Base-by-base conservation (phyloP, 2,329 filamentous ascomycete genomes). In the Alternaria alternata region DNA sequence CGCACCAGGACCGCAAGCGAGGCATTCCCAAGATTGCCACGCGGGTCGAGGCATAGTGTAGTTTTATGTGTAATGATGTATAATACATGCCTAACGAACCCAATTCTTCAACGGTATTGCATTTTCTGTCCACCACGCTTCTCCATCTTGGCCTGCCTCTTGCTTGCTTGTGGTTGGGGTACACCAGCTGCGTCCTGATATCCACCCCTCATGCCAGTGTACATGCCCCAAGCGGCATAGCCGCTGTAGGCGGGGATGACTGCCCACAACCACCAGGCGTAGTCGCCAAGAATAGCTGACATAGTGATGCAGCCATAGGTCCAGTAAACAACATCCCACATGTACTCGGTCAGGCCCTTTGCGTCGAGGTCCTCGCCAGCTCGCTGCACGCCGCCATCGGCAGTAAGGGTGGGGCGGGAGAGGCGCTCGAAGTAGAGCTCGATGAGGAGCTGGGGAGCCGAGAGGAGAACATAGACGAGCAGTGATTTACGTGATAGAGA, bases 311-410 rank as follows among this genome's bases (percentile, higher is more conserved):
- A 91, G 11, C 87, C 89, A 89, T 94, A 97, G 0, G 93, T 97
- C 82, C 96, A 93, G 87, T 97, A 98, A 54, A 97, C 83, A 51
- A 97, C 87, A 81, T 99, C 95, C 86, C 96, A 99, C 91, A 98
- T 92, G 83, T 96, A 98, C 81, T 97, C 95, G 11, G 94, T 98
- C 82, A 99, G 81, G 5, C 95, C 95, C 34, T 90, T 86, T 9
- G 93, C 92, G 54, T 91, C 88, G 52, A 99, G 87, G 78, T 99
- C 95, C 77, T 98, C 94, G 43, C 95, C 94, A 0, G 92, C 84
- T 32, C 86, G 88, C 76, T 87, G 89, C 63, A 98, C 83, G n/a
- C 89, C 84, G 59, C 78, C 79, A 54, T 72, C 67, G 22, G 88
- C 77, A 66, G 88, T 87, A 75, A 89, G 91, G 62, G 84, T 89